A percentile compares a stretch with the other conserved stretches of the same genome.
Conservation (phyloP, 1,139 yeast species). For the Arxiozyma slooffiae region DNA sequence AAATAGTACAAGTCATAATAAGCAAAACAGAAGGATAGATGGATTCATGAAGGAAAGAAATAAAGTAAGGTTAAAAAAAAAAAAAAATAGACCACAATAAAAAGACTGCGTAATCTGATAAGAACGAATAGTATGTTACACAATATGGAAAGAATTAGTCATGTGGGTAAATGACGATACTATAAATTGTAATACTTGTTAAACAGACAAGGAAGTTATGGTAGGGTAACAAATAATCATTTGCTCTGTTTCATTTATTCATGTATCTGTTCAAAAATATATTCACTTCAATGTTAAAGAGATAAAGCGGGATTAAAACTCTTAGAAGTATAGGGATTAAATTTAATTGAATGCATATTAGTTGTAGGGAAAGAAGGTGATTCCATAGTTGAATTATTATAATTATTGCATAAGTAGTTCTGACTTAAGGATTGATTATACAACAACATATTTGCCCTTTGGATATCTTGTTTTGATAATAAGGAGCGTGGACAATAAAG, state of each 20-base stretch:
- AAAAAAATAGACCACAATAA: no score
- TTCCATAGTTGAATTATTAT: neutral
- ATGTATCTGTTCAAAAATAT: neutral
- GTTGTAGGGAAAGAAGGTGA: neutral
- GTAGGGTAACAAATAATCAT: neutral
- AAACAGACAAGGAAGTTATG: no score
- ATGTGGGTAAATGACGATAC: no score
- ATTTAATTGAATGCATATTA: slow-evolving; percentile 10
- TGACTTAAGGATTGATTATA: slow-evolving; percentile 6
- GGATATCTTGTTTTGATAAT: slow-evolving; percentile 15
- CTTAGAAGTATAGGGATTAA: slow-evolving; percentile 32
- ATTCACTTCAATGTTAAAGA: neutral
- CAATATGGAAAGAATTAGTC: neutral
- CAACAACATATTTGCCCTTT: slow-evolving; percentile 13
- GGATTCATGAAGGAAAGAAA: neutral
- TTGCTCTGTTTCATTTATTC: neutral
- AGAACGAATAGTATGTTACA: neutral
- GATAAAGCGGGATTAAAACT: slow-evolving; percentile 20
- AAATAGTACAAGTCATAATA: neutral
- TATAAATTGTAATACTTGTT: no score
- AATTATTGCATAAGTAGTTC: neutral
- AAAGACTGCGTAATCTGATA: no score
- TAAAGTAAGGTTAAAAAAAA: no score
- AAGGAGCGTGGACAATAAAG: slow-evolving; percentile 24
- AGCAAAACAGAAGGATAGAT: neutral